These are phyloP conservation scores for Triticum timopheevii DNA, from an alignment of 176 grass and related monocot species.

Conservation along the genomic window DNA sequence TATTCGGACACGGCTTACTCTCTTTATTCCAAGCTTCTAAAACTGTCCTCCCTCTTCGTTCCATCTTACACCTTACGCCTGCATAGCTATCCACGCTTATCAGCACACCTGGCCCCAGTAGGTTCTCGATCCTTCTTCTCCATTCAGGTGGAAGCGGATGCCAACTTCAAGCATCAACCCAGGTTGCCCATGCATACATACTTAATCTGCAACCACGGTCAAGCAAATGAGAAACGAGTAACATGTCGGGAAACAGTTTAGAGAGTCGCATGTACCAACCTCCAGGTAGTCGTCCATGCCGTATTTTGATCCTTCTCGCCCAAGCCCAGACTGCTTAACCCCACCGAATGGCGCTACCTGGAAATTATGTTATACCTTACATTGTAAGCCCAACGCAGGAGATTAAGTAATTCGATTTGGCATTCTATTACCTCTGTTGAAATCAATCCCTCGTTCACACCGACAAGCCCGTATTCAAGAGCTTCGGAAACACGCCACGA, in stretches of 20 bases:
- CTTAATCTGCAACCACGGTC: slow-evolving; percentile 67
- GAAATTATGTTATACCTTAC: not conserved
- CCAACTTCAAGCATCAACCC: slow-evolving; percentile 25
- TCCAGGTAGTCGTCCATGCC: slow-evolving; percentile 87
- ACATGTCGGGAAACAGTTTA: not conserved
- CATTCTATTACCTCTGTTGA: slow-evolving; percentile 66
- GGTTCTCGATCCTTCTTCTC: not conserved
- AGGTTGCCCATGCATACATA: slow-evolving; percentile 94
- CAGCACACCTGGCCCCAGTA: not conserved
- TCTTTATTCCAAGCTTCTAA: not conserved
- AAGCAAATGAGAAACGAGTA: not conserved
- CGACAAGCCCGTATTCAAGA: slow-evolving; percentile 90
- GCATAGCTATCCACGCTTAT: not conserved
- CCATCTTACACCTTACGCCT: not conserved
- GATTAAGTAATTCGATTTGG: not conserved
- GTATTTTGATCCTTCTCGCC: slow-evolving; percentile 94
- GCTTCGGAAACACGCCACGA: slow-evolving; percentile 97
- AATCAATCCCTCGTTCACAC: slow-evolving; percentile 91
- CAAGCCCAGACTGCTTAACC: slow-evolving; percentile 91
- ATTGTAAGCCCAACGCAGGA: not conserved
- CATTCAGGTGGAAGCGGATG: not conserved
- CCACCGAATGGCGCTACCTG: slow-evolving; percentile 94
- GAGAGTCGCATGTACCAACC: slow-evolving; percentile 41
- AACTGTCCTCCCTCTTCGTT: not conserved
- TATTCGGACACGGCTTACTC: not conserved